Base-by-base conservation (phyloP, 2,329 filamentous ascomycete species). In the Fusarium tupiense region DNA sequence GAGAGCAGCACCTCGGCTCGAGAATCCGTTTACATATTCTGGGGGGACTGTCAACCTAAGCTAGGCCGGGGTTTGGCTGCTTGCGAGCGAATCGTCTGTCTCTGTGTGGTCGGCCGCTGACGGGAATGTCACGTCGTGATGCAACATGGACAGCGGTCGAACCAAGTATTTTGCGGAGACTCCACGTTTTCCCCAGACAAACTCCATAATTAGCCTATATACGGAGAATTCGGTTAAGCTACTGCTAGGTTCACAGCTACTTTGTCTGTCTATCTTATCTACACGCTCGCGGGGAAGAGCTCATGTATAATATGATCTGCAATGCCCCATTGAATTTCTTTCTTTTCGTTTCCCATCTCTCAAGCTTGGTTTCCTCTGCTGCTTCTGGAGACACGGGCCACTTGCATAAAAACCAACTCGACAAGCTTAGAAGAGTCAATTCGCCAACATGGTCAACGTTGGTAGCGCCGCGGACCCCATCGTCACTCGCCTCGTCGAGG, bases 401-500 rank as follows among this genome's bases (percentile, higher is more conserved):
- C 35, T 56, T 37, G n/a, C 33, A 31, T 4, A 29, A 3, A 3
- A 59, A 14, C 11, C 11, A 22, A 37, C 16, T 38, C 43, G 33
- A 29, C 26, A 26, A 57, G 41, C 22, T 33, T 35, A 44, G 49
- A 31, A 22, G 19, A 38, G 29, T 12, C 38, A 53, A 22, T 47
- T 14, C 49, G 64, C n/a, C 61, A 75, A 50, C 8, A 75, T 75
- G 72, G 72, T 75, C 20, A 75, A 75, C 59, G 56, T 75, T 40
- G 72, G 72, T 29, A 67, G 37, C 29, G 72, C 72, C 19, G 72
- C 72, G 24, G 72, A 75, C 20, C 72, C 72, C 35, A 70, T 82
- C 64, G 75, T 82, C 69, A 81, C 81, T 19, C 80, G 79, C 66
- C 77, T 81, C 56, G 80, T 79, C 31, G 67, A 70, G 6, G 79